Evolutionary conservation across 306 rosid species (phyloP).

Genomic region (Ammopiptanthus mongolicus): DNA sequence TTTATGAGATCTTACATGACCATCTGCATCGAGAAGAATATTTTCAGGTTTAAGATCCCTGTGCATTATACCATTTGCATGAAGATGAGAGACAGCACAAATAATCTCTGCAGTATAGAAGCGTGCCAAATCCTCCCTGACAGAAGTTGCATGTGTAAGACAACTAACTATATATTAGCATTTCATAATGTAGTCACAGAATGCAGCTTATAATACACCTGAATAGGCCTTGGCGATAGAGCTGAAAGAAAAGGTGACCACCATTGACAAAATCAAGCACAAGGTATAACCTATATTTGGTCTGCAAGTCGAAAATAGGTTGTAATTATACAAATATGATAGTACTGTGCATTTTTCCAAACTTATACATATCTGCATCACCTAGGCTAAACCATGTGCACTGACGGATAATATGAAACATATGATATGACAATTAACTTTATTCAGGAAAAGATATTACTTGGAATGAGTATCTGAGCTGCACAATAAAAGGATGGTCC

Average conservation of each 20-base stretch:
- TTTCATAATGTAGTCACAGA: neutral
- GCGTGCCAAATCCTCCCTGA: conserved; percentile 84
- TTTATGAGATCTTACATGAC: conserved; percentile 56
- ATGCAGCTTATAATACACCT: conserved; percentile 37
- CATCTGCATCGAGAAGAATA: conserved; percentile 61
- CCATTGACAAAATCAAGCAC: conserved; percentile 86
- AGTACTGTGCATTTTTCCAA: neutral
- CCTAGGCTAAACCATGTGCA: neutral
- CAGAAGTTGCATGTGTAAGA: conserved; percentile 5
- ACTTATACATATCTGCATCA: neutral
- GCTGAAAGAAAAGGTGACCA: conserved; percentile 87
- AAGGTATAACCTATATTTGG: conserved; percentile 70
- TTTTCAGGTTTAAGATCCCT: conserved; percentile 90
- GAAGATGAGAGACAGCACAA: conserved; percentile 79
- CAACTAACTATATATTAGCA: neutral
- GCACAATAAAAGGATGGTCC: conserved; percentile 71
- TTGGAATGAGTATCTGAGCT: conserved; percentile 76
- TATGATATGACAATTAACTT: neutral
- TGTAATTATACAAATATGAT: neutral
- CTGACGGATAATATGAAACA: neutral
- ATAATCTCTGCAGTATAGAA: conserved; percentile 77
- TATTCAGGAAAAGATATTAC: conserved; percentile 34
- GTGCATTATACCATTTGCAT: conserved; percentile 73
- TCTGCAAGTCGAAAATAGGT: conserved; percentile 38
- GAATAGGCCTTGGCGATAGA: conserved; percentile 72